These are phyloP conservation scores for Amphichorda felina DNA, from an alignment of 2,329 filamentous ascomycete genomes.

Conservation along the genomic window DNA sequence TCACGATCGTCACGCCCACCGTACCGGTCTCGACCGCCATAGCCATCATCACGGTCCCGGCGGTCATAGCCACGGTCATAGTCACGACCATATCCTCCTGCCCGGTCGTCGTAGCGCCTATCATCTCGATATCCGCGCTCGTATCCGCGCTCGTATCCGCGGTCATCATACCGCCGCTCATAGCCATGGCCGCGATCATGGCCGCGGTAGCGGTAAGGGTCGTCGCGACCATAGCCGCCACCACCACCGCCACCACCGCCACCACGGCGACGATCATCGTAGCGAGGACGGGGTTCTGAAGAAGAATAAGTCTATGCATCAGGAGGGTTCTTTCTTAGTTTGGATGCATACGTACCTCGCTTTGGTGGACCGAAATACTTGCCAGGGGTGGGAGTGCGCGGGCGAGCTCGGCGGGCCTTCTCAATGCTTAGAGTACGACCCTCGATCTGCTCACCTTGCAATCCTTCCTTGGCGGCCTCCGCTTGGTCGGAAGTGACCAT, in stretches of 20 bases:
- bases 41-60: conserved; percentile 20
- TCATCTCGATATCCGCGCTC: conserved; percentile 24
- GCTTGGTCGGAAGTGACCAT: conserved; percentile 94
- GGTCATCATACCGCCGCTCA: conserved; percentile 33
- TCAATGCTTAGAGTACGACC: conserved; percentile 95
- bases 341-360: conserved; percentile 54
- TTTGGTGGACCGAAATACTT: conserved; percentile 99
- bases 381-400: conserved; percentile 90
- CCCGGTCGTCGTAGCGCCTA: conserved; percentile 24
- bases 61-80: conserved; percentile 34
- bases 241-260: conserved; percentile 40
- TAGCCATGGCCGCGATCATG: conserved; percentile 37
- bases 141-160: conserved; percentile 36
- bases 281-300: conserved; percentile 28
- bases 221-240: conserved; percentile 37
- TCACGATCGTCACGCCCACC: conserved; percentile 34
- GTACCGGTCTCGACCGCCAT: conserved; percentile 24
- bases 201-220: conserved; percentile 41
- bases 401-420: conserved; percentile 91
- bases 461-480: conserved; percentile 89
- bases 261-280: conserved; percentile 53
- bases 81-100: conserved; percentile 38
- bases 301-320: conserved; percentile 7
- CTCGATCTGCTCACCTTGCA: conserved; percentile 91
- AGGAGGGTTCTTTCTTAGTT: background rate